phyloP scores from a whole-genome alignment of 1,284 basidiomycete genomes.

The Microstroma glucosiphilum region DNA sequence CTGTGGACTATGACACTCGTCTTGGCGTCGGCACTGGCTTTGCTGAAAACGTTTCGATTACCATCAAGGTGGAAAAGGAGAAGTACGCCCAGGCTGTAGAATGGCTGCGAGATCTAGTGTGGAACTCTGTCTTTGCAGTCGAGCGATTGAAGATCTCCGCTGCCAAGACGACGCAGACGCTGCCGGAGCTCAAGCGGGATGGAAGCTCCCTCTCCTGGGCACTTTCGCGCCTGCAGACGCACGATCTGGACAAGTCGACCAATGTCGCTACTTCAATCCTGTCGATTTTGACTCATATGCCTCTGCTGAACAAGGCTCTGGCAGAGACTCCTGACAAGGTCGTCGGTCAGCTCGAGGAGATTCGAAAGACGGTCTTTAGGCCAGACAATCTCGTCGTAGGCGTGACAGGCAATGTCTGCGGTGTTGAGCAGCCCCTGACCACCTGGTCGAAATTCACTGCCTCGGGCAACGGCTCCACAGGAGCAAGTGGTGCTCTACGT shows the following conservation, averaged over 20 bases:
- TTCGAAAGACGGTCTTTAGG: conserved; percentile 51
- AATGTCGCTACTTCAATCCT: conserved; percentile 68
- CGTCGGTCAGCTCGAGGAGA: conserved; percentile 30
- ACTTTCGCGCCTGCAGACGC: conserved; percentile 65
- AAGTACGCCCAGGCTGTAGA: conserved; percentile 75
- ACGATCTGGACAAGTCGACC: conserved; percentile 65
- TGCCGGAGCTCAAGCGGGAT: conserved; percentile 90
- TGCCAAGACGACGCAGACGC: conserved; percentile 80
- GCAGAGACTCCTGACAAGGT: conserved; percentile 25
- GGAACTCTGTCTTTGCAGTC: conserved; percentile 70
- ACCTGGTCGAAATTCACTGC: neutral
- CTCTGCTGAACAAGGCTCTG: conserved; percentile 66
- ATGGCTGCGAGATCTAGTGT: conserved; percentile 87
- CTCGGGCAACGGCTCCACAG: neutral
- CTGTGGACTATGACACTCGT: conserved; percentile 74
- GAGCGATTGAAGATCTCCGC: conserved; percentile 81
- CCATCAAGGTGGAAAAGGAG: conserved; percentile 69
- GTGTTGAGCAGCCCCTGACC: conserved; percentile 57
- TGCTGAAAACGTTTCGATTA: conserved; percentile 67
- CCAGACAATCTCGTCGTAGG: conserved; percentile 78
- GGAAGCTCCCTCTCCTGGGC: conserved; percentile 74
- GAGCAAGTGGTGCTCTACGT: conserved; percentile 5
- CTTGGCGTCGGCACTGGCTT: conserved; percentile 63
- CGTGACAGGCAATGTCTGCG: conserved; percentile 76
- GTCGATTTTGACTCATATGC: conserved; percentile 71